Conservation (phyloP, 192 early-diverging fungal genomes). For the Gaertneriomyces semiglobifer region DNA sequence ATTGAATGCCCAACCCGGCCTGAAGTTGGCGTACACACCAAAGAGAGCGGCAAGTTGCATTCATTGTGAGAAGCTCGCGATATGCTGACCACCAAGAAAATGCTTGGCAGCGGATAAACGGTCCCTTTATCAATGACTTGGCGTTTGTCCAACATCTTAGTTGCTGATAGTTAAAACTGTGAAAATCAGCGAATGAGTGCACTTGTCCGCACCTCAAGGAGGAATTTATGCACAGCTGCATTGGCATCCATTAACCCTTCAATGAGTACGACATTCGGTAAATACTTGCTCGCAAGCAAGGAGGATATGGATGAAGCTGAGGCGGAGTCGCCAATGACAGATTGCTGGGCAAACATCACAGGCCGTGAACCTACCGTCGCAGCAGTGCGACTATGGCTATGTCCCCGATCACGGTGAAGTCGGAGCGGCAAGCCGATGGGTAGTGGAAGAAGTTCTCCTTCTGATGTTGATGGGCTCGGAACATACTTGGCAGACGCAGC, state of each 20-base stretch:
- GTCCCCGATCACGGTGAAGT: not conserved
- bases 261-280: conserved; percentile 20
- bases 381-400: conserved; percentile 15
- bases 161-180: not conserved
- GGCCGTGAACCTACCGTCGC: conserved; percentile 19
- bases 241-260: conserved; percentile 21
- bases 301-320: conserved; percentile 9
- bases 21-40: conserved; percentile 5
- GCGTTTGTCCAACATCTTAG: conserved; percentile 5
- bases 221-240: conserved; percentile 8
- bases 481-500: no score
- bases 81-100: conserved; percentile 22
- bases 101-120: conserved; percentile 17
- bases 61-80: not conserved
- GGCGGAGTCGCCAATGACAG: not conserved
- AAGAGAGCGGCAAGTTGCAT: conserved; percentile 9
- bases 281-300: conserved; percentile 9
- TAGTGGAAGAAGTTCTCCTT: no score
- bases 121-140: conserved; percentile 20
- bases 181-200: not conserved
- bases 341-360: conserved; percentile 1
- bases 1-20: not conserved
- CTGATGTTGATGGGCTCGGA: no score
- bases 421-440: no score
- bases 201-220: not conserved